Base-by-base conservation (phyloP, 2,329 filamentous ascomycete species). In the Arachnopeziza araneosa region DNA sequence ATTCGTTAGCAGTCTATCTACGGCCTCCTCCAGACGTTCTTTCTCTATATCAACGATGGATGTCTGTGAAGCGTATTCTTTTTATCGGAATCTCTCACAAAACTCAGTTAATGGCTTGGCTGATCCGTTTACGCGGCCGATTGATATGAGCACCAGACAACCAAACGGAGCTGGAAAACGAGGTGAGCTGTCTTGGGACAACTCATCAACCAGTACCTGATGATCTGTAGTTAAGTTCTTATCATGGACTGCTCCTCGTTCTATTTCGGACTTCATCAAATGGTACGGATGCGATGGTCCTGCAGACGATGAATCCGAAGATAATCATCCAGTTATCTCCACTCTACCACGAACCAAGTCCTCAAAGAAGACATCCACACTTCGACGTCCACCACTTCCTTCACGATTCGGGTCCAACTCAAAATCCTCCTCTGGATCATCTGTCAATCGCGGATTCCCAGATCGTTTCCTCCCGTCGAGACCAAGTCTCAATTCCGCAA, bases 391-490 rank as follows among this genome's bases (percentile, higher is more conserved):
- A 2, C 66, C 68, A 19, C 63, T 63, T 9, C 56, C 69, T 22
- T 66, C 62, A 55, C 59, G 52, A 17, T 63, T 63, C 23, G 56
- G 64, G 24, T 57, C 52, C 7, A 60, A 62, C 21, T 57, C 63
- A 14, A 68, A 57, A 21, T 60, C 50, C 3, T 21, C 23, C 19
- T 21, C 56, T 21, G 63, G 57, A 21, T 66, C 64, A 1, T 53
- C 52, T 2, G 56, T 63, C 14, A 69, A 66, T n/a, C 26, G 66
- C 12, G 61, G 64, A 55, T 62, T 76, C 12, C 79, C 79, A 23
- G 85, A 88, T 70, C 79, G 86, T 26, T 88, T 87, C 68, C 79
- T 88, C 52, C 77, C 81, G 56, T 75, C 80, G 54, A 75, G 76
- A 54, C 75, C 75, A 53, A 71, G 73, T 5, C 72, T 74, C 23